Evolutionary conservation across 768 basidiomycete species (phyloP).

Genomic region (Artomyces pyxidatus): DNA sequence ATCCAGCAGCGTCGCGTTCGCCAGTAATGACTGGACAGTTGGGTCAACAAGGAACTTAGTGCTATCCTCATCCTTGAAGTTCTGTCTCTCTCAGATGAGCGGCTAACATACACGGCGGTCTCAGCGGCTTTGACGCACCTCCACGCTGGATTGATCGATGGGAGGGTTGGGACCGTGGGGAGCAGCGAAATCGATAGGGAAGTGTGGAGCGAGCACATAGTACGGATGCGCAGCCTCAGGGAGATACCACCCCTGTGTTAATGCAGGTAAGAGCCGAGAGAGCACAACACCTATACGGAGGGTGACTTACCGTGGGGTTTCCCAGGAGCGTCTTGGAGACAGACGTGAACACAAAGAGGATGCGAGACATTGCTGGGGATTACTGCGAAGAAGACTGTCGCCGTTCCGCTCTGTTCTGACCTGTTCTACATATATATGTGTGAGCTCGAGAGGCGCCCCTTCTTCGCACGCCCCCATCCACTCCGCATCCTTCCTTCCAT

Average conservation of each 20-base stretch:
- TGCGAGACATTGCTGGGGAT: not conserved
- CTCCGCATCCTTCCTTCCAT: too few species aligned
- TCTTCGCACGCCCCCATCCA: too few species aligned
- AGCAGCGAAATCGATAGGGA: conserved; percentile 36
- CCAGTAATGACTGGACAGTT: conserved; percentile 41
- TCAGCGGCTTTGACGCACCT: too few species aligned
- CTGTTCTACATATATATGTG: too few species aligned
- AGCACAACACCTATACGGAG: not conserved
- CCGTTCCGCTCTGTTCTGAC: too few species aligned
- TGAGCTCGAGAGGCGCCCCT: too few species aligned
- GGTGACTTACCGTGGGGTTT: not conserved
- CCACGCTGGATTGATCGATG: conserved; percentile 47
- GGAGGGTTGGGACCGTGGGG: conserved; percentile 58
- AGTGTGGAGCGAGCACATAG: conserved; percentile 28
- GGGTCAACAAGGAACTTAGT: conserved; percentile 53
- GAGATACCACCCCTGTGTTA: conserved; percentile 66
- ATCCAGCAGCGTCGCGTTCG: conserved; percentile 39
- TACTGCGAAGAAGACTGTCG: too few species aligned
- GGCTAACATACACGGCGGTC: not conserved
- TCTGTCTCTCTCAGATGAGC: conserved; percentile 22
- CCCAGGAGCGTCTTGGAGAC: not conserved
- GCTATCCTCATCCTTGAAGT: conserved; percentile 46
- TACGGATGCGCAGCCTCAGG: conserved; percentile 44
- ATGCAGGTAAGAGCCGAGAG: not conserved
- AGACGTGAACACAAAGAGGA: not conserved